phyloP scores from a whole-genome alignment of 192 early-diverging fungal species.

The Linnemannia exigua region DNA sequence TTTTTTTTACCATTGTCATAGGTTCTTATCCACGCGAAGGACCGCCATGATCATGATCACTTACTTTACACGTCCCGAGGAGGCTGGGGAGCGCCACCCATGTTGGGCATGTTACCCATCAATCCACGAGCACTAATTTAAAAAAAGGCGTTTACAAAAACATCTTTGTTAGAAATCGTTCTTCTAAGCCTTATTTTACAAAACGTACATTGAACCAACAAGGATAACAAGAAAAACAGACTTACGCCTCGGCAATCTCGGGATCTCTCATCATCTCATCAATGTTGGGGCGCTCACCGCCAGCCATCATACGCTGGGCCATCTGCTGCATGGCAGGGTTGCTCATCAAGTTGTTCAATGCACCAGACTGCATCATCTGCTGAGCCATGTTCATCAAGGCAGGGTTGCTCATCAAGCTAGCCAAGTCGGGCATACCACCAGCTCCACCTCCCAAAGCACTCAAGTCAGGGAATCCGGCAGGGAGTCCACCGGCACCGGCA shows the following conservation, averaged over 20 bases:
- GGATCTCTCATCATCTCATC: constrained; percentile 82
- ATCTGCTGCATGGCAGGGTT: constrained; percentile 93
- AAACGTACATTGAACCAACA: background rate
- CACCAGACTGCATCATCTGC: constrained; percentile 90
- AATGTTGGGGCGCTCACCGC: constrained; percentile 69
- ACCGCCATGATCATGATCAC: background rate
- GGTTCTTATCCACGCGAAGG: too few relatives aligned
- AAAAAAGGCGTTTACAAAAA: background rate
- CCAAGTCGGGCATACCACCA: constrained; percentile 83
- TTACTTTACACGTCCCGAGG: constrained; percentile 32
- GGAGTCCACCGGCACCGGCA: constrained; percentile 36
- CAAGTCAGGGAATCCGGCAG: constrained; percentile 56
- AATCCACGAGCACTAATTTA: constrained; percentile 62
- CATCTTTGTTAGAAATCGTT: background rate
- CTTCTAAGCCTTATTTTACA: background rate
- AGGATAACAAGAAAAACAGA: constrained; percentile 48
- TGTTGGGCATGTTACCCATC: constrained; percentile 48
- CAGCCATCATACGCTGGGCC: constrained; percentile 86
- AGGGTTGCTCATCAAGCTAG: constrained; percentile 92
- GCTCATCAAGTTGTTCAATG: constrained; percentile 87
- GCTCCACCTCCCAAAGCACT: constrained; percentile 72
- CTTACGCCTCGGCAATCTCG: constrained; percentile 66
- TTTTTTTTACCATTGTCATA: background rate
- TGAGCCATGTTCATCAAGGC: constrained; percentile 96
- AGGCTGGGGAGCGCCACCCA: constrained; percentile 42